A percentile compares a stretch with the other conserved stretches of the same genome.
These are phyloP conservation scores for Wickerhamomyces alni DNA, from an alignment of 805 yeast genomes.

Conservation along the genomic window DNA sequence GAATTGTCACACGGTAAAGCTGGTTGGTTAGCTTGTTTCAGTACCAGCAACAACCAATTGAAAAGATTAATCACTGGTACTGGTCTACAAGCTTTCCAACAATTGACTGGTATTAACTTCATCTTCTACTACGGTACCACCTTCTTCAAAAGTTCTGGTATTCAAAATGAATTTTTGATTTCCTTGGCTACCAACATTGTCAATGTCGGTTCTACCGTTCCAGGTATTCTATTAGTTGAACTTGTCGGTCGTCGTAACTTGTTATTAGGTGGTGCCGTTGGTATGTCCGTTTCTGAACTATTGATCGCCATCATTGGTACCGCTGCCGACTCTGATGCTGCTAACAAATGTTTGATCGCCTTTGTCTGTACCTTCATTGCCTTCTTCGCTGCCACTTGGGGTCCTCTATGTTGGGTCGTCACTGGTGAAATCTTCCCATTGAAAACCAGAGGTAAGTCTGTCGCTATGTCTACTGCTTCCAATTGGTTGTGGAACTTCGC, in stretches of 20 bases:
- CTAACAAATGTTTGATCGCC: constrained; percentile 45
- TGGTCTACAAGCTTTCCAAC: constrained; percentile 47
- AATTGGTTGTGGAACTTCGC: constrained; percentile 78
- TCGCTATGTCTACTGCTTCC: constrained; percentile 65
- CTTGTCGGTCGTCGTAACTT: constrained; percentile 60
- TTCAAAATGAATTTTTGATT: constrained; percentile 39
- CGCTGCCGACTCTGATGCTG: constrained; percentile 24
- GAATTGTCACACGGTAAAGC: constrained; percentile 30
- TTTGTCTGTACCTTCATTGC: constrained; percentile 57
- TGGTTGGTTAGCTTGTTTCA: constrained; percentile 30
- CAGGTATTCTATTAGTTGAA: constrained; percentile 52
- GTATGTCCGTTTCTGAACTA: constrained; percentile 58
- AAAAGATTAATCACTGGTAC: constrained; percentile 40
- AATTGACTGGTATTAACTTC: constrained; percentile 68
- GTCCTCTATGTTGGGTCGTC: constrained; percentile 72
- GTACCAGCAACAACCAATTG: constrained; percentile 30
- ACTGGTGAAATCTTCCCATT: constrained; percentile 62
- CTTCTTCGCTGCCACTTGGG: constrained; percentile 81
- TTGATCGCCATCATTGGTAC: constrained; percentile 47
- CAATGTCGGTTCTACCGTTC: constrained; percentile 43
- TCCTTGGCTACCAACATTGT: constrained; percentile 39
- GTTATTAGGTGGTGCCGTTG: constrained; percentile 54
- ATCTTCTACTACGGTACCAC: constrained; percentile 66
- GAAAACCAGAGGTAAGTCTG: constrained; percentile 68
- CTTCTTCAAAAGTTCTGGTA: constrained; percentile 48